Evolutionary conservation across 208 protist genomes (phyloP).

Genomic region (Lotmaria passim): DNA sequence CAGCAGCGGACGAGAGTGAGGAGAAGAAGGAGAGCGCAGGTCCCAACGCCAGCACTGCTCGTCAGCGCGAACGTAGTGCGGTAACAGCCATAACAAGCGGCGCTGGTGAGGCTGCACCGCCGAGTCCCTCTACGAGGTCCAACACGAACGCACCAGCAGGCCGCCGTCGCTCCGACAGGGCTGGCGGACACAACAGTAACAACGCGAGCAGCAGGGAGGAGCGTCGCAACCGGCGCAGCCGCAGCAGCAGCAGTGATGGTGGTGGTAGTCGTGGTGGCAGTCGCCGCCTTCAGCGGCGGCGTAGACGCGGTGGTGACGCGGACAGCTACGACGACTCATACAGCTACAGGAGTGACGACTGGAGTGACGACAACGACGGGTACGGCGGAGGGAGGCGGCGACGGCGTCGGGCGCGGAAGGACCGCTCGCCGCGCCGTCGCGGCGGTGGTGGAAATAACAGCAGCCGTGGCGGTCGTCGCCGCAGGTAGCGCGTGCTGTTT

Average conservation of each 20-base stretch:
- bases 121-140: not conserved
- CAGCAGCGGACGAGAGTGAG: not conserved
- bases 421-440: slow-evolving; percentile 8
- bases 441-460: not conserved
- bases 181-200: not conserved
- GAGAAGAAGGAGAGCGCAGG: not conserved
- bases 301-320: not conserved
- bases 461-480: slow-evolving; percentile 7
- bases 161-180: not conserved
- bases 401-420: not conserved
- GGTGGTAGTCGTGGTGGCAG: slow-evolving; percentile 1
- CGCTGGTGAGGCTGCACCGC: too few species aligned
- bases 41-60: not conserved
- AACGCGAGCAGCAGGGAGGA: not conserved
- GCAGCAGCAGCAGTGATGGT: slow-evolving; percentile 1
- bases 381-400: slow-evolving; percentile 8
- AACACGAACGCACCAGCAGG: not conserved
- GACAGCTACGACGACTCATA: too few species aligned
- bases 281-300: not conserved
- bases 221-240: not conserved
- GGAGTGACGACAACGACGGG: not conserved
- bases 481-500: slow-evolving; percentile 1
- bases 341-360: not conserved
- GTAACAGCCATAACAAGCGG: too few species aligned
- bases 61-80: slow-evolving; percentile 5